Conservation (phyloP, 306 rosid genomes). For the Adenanthera pavonina region DNA sequence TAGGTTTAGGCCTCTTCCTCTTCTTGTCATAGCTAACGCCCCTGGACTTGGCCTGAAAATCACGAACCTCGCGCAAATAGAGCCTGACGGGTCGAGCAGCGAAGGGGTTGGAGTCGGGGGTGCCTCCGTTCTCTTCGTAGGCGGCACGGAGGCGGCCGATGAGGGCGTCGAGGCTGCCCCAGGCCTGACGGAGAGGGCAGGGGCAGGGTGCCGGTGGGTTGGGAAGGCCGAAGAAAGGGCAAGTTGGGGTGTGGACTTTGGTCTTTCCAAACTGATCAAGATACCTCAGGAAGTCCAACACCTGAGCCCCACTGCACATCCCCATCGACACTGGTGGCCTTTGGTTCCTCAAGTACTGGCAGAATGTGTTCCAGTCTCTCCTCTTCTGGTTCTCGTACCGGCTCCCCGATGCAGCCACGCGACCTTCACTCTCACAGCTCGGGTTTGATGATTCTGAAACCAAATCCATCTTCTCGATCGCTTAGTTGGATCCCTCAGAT, state of each 20-base stretch:
- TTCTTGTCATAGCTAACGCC: conserved; percentile 97
- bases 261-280: conserved; percentile 96
- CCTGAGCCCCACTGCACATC: conserved; percentile 82
- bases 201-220: conserved; percentile 95
- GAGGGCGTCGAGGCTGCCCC: conserved; percentile 97
- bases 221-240: conserved; percentile 92
- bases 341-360: conserved; percentile 86
- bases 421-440: not conserved
- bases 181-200: conserved; percentile 91
- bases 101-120: conserved; percentile 81
- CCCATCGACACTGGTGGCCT: conserved; percentile 74
- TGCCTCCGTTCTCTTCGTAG: conserved; percentile 83
- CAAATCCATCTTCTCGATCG: conserved; percentile 54
- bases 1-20: conserved; percentile 81
- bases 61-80: conserved; percentile 89
- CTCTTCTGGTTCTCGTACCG: conserved; percentile 98
- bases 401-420: not conserved
- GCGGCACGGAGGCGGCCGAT: conserved; percentile 96
- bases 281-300: conserved; percentile 87
- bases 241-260: conserved; percentile 77
- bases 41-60: conserved; percentile 84
- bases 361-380: conserved; percentile 97
- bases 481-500: conserved; percentile 7
- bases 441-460: conserved; percentile 50
- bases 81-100: conserved; percentile 82